Percentiles rank a stretch among this genome's conserved stretches.
Evolutionary conservation across 306 rosid genomes (phyloP).

Genomic region (Carpinus fangiana): DNA sequence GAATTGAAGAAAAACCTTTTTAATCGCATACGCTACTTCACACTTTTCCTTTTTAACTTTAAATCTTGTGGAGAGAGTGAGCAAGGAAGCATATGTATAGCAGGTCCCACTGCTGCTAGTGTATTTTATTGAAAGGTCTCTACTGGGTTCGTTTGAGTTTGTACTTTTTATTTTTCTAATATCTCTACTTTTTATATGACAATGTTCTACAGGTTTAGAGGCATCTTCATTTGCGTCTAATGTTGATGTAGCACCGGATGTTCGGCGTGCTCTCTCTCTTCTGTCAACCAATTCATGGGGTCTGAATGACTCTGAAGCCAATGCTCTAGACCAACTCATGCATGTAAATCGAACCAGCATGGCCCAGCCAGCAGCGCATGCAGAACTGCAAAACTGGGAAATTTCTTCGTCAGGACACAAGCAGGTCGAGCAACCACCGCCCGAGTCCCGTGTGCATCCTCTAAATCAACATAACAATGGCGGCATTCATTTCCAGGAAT

Average conservation of each 20-base stretch:
- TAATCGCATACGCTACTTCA: too few species aligned
- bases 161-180: neutral
- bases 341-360: neutral
- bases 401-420: neutral
- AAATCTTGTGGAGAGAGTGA: neutral
- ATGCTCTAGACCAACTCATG: conserved; percentile 2
- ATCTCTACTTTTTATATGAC: neutral
- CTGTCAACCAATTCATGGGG: conserved; percentile 10
- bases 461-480: neutral
- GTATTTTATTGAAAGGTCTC: neutral
- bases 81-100: neutral
- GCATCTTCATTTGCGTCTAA: neutral
- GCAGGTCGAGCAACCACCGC: conserved; percentile 3
- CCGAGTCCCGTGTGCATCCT: neutral
- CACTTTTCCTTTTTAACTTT: neutral
- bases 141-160: neutral
- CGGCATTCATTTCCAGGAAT: neutral
- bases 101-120: neutral
- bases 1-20: too few species aligned
- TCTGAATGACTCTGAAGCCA: neutral
- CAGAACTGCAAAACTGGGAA: neutral
- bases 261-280: conserved; percentile 18
- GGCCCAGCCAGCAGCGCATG: neutral
- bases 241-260: neutral
- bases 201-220: neutral